Conservation (phyloP, 2,329 filamentous ascomycete genomes). For the Penicillium sclerotigenum region DNA sequence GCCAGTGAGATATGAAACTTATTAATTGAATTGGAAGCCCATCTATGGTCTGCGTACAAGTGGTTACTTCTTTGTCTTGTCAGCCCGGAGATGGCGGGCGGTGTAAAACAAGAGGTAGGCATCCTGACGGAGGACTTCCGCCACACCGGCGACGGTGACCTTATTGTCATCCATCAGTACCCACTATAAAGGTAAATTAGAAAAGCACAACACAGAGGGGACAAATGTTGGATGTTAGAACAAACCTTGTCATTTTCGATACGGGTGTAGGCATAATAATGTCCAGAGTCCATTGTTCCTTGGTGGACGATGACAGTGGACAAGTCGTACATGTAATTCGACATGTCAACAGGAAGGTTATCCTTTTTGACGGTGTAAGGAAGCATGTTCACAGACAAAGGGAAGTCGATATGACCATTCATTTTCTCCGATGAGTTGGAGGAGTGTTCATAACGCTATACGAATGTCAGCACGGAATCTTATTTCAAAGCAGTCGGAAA, state of each 20-base stretch:
- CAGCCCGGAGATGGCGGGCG: slow-evolving; percentile 33
- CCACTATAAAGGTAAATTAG: slow-evolving; percentile 58
- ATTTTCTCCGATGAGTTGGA: slow-evolving; percentile 79
- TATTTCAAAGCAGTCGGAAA: neutral
- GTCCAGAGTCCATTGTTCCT: slow-evolving; percentile 86
- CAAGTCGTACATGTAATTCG: slow-evolving; percentile 76
- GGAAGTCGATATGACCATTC: slow-evolving; percentile 80
- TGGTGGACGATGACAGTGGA: slow-evolving; percentile 89
- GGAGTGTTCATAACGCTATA: slow-evolving; percentile 69
- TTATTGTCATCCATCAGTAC: slow-evolving; percentile 95
- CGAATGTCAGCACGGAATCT: slow-evolving; percentile 8
- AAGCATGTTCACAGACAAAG: slow-evolving; percentile 81
- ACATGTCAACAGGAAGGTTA: slow-evolving; percentile 31
- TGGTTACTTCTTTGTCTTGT: neutral
- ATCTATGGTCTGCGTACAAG: neutral
- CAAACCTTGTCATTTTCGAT: slow-evolving; percentile 69
- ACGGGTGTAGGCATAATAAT: slow-evolving; percentile 81
- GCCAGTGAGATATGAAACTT: neutral
- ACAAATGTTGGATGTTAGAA: neutral
- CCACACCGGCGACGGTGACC: slow-evolving; percentile 77
- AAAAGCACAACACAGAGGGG: neutral
- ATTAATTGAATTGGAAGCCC: neutral
- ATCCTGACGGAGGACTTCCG: slow-evolving; percentile 79
- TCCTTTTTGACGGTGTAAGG: slow-evolving; percentile 74
- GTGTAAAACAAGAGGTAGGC: slow-evolving; percentile 87